phyloP scores from a whole-genome alignment of 192 early-diverging fungal genomes.

The Entomortierella beljakovae region DNA sequence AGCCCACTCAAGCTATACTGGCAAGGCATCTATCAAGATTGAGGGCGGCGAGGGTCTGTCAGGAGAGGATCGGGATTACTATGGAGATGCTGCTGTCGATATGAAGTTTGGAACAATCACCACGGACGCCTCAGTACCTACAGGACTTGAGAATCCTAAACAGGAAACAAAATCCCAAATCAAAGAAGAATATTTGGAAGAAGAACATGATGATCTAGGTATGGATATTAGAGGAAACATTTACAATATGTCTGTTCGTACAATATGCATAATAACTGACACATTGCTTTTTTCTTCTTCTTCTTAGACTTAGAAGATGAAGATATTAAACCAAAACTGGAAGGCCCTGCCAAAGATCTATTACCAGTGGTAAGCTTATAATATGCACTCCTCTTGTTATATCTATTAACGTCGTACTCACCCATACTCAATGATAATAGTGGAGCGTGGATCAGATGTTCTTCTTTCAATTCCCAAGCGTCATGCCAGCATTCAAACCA shows the following conservation, averaged over 20 bases:
- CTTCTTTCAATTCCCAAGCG: conserved; percentile 72
- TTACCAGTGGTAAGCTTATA: conserved; percentile 37
- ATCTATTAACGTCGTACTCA: background rate
- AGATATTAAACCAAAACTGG: conserved; percentile 37
- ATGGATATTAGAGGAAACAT: conserved; percentile 16
- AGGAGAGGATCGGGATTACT: conserved; percentile 43
- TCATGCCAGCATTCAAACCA: conserved; percentile 68
- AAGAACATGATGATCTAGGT: no score
- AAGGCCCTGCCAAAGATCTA: conserved; percentile 44
- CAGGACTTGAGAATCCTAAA: conserved; percentile 30
- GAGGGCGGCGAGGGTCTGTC: conserved; percentile 25
- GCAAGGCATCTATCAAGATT: conserved; percentile 19
- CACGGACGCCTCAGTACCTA: conserved; percentile 44
- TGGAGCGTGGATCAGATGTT: conserved; percentile 58
- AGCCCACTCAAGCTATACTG: conserved; percentile 52
- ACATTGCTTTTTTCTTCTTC: no score
- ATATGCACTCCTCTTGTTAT: background rate
- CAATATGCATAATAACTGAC: no score
- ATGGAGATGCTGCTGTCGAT: conserved; percentile 42
- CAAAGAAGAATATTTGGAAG: conserved; percentile 33
- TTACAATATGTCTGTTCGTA: no score
- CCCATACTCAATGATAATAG: background rate
- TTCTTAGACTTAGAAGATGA: conserved; percentile 4
- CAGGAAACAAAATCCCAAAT: conserved; percentile 7
- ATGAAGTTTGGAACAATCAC: conserved; percentile 47